Evolutionary conservation across 805 yeast genomes (phyloP), one percentile per base, ranked within the genome.

Genomic region (Starmerella cellae): DNA sequence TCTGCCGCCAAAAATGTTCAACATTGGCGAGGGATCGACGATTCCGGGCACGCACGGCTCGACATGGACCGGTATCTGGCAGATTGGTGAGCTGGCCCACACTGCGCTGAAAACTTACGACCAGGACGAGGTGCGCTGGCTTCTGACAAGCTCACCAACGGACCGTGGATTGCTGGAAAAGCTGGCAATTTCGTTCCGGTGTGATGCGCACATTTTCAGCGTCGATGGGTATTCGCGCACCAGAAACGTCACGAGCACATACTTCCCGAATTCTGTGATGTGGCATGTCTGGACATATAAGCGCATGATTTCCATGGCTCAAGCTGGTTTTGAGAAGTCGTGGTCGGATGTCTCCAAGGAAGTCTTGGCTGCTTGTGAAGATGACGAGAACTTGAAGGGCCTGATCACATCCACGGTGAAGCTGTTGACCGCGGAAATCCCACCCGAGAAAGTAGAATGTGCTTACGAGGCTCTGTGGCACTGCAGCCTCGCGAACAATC

Each of bases 31-130:
- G 4, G 67, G 69, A 13, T 40, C 64, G 47, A 58, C 55, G 13
- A 60, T 74, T 19, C 79, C 81, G 1, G 75, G 79, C 4, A 67
- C 74, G 33, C 73, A 75, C 2, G 87, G 88, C 1, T 77, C 77
- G 48, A 66, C 79, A 34, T 81, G 93, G 93, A 68, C 78, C 30
- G 77, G 83, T 8, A 59, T 79, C 46, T 59, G 79, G 39, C 91
- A 81, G 56, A 61, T 82, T 31, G 87, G 88, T 3, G 77, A 73
- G 56, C 64, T 81, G 39, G 63, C 75, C 18, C 66, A 71, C 47
- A 70, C 75, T 0, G 68, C 64, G 45, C 61, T 65, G 55, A 42
- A 62, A 43, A 50, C 65, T 43, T 60, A 61, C 59, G 27, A 36
- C n/a, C 57, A 61, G 47, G 39, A 57, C 3, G 71, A 78, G 39